Conservation (phyloP, 768 basidiomycete genomes). For the Suillus clintonianus region DNA sequence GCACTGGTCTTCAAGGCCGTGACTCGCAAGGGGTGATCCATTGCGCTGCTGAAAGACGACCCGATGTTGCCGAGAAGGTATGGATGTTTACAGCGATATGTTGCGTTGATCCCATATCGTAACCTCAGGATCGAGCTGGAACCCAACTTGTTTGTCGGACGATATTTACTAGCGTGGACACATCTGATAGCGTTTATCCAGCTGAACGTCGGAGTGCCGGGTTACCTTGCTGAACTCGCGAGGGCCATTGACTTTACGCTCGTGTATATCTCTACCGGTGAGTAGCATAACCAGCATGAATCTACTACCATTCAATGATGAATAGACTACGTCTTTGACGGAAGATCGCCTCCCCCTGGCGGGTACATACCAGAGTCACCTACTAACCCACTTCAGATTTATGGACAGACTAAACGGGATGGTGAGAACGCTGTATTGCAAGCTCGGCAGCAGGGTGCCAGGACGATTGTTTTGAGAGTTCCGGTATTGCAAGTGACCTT, state of each 20-base stretch:
- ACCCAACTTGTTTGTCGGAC: constrained; percentile 56
- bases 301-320: constrained; percentile 5
- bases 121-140: constrained; percentile 63
- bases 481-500: constrained; percentile 72
- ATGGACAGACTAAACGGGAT: constrained; percentile 83
- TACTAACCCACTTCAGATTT: constrained; percentile 86
- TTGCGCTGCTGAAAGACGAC: constrained; percentile 92
- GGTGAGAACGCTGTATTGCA: constrained; percentile 81
- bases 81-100: constrained; percentile 17
- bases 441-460: constrained; percentile 47
- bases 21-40: constrained; percentile 75
- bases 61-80: constrained; percentile 91
- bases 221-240: constrained; percentile 67
- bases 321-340: constrained; percentile 94
- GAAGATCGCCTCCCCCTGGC: constrained; percentile 70
- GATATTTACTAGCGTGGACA: background rate
- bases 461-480: constrained; percentile 75
- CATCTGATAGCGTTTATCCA: constrained; percentile 27
- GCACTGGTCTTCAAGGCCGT: constrained; percentile 1
- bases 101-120: background rate
- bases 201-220: constrained; percentile 83
- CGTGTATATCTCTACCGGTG: constrained; percentile 91
- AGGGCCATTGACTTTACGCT: constrained; percentile 64
- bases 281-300: constrained; percentile 9
- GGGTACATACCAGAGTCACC: constrained; percentile 67